phyloP scores from a whole-genome alignment of 148 eudicot species.

The Mesembryanthemum crystallinum region DNA sequence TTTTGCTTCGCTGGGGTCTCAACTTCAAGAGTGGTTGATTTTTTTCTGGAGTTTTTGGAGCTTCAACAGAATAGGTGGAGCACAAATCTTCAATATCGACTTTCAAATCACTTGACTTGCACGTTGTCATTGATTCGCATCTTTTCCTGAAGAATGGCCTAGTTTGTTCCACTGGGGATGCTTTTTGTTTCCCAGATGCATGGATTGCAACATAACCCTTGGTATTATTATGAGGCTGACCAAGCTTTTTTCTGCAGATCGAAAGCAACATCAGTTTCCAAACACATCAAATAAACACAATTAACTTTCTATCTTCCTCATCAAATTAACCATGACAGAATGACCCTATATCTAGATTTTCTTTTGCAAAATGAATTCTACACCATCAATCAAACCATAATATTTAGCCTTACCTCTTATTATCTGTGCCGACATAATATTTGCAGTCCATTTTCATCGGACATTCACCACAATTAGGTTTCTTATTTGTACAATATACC shows the following conservation, averaged over 20 bases:
- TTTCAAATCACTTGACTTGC: background rate
- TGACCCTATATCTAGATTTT: background rate
- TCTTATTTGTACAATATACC: slow-evolving; percentile 44
- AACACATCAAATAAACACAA: background rate
- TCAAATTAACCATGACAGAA: background rate
- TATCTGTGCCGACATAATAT: slow-evolving; percentile 33
- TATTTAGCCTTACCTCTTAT: slow-evolving; percentile 33
- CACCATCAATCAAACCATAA: background rate
- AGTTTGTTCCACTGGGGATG: background rate
- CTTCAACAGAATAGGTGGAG: slow-evolving; percentile 6
- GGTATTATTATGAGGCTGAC: background rate
- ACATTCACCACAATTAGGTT: slow-evolving; percentile 45
- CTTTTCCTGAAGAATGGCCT: background rate
- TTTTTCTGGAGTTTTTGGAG: slow-evolving; percentile 25
- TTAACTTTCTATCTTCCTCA: background rate
- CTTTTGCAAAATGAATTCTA: background rate
- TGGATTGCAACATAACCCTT: background rate
- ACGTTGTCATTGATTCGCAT: background rate
- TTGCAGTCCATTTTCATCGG: slow-evolving; percentile 43
- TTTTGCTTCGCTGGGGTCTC: background rate
- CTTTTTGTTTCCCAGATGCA: background rate
- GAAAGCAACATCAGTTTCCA: background rate
- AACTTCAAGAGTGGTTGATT: background rate
- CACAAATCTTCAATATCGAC: slow-evolving; percentile 25
- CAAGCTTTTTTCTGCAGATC: background rate